Evolutionary conservation across 345 rosid genomes (phyloP).

Genomic region (Hevea brasiliensis): DNA sequence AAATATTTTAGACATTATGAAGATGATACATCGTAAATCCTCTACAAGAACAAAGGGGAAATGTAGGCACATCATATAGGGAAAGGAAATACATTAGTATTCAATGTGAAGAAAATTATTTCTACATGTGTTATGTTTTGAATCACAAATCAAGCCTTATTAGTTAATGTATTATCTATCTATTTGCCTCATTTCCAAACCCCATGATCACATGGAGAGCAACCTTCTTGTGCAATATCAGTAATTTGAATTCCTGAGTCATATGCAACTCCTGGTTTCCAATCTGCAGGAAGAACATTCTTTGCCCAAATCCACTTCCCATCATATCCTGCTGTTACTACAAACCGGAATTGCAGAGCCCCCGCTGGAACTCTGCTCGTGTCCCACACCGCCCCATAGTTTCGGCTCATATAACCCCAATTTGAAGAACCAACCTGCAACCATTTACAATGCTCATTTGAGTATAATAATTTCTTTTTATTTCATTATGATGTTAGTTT

Average conservation of each 20-base stretch:
- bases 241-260: conserved; percentile 73
- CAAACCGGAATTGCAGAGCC: conserved; percentile 70
- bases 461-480: too few relatives aligned
- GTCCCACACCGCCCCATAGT: conserved; percentile 78
- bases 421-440: conserved; percentile 58
- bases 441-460: background rate
- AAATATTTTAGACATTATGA: too few relatives aligned
- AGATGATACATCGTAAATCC: too few relatives aligned
- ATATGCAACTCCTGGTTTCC: conserved; percentile 60
- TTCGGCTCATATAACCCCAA: conserved; percentile 72
- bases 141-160: too few relatives aligned
- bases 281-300: conserved; percentile 65
- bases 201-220: conserved; percentile 57
- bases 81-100: too few relatives aligned
- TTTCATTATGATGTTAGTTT: too few relatives aligned
- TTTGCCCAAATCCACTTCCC: conserved; percentile 80
- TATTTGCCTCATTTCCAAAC: conserved; percentile 44
- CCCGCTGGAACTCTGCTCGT: conserved; percentile 69
- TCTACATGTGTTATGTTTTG: too few relatives aligned
- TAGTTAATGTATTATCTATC: too few relatives aligned
- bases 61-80: too few relatives aligned
- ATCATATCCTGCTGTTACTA: conserved; percentile 76
- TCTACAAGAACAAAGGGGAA: too few relatives aligned
- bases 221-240: conserved; percentile 87
- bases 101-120: too few relatives aligned